phyloP scores from a whole-genome alignment of 2,329 filamentous ascomycete species.

The Epichloe uncinata region DNA sequence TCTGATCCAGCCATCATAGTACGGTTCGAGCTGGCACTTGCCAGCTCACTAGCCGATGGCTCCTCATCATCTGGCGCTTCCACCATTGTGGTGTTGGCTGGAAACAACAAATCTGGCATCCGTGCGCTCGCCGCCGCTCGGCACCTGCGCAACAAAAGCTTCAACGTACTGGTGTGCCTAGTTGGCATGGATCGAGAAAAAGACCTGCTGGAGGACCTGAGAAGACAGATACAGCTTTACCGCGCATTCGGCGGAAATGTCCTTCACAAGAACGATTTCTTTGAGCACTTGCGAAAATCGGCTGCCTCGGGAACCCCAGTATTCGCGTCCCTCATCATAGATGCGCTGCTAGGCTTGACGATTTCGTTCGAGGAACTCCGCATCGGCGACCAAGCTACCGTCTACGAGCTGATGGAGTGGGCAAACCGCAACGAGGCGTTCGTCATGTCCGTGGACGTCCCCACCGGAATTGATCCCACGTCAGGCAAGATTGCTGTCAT shows the following conservation, averaged over 20 bases:
- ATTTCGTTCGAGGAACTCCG: constrained; percentile 80
- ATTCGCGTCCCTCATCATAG: constrained; percentile 68
- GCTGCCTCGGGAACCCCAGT: constrained; percentile 26
- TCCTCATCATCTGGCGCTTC: constrained; percentile 15
- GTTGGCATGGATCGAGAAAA: constrained; percentile 73
- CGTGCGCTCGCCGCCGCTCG: constrained; percentile 75
- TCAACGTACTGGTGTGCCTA: constrained; percentile 70
- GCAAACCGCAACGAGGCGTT: constrained; percentile 76
- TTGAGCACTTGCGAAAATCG: constrained; percentile 42
- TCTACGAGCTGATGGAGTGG: constrained; percentile 87
- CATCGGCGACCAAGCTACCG: constrained; percentile 67
- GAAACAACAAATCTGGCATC: constrained; percentile 85
- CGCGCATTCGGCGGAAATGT: constrained; percentile 71
- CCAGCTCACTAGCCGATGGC: constrained; percentile 17
- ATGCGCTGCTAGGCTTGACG: constrained; percentile 77
- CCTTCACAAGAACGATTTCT: constrained; percentile 45
- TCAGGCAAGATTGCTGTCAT: constrained; percentile 52
- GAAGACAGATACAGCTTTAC: constrained; percentile 72
- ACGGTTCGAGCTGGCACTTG: constrained; percentile 32
- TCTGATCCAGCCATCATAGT: constrained; percentile 47
- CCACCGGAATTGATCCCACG: constrained; percentile 73
- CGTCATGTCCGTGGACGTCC: constrained; percentile 79
- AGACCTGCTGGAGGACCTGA: constrained; percentile 66
- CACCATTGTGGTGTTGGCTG: constrained; percentile 64
- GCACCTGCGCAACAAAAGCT: constrained; percentile 72